Evolutionary conservation across 1,284 basidiomycete genomes (phyloP).

Genomic region (Cutaneotrichosporon sp.): DNA sequence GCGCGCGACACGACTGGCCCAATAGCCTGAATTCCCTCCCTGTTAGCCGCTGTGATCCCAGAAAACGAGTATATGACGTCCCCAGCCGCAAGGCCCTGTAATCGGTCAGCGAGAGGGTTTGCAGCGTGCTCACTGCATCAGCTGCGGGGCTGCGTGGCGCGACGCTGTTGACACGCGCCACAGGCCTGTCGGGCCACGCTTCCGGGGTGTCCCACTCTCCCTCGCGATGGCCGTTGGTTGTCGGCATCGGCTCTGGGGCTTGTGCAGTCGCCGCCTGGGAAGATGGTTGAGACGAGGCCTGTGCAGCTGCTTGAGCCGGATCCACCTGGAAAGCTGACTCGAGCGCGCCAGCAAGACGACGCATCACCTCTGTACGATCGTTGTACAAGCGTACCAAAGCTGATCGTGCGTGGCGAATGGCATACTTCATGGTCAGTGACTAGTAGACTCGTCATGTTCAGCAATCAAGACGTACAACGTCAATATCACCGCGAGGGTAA

Average conservation of each 20-base stretch:
- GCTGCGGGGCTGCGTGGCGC: conserved; percentile 71
- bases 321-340: conserved; percentile 53
- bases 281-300: too few species aligned
- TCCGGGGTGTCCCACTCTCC: conserved; percentile 4
- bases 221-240: conserved; percentile 9
- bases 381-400: conserved; percentile 57
- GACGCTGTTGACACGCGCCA: conserved; percentile 73
- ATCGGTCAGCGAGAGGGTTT: conserved; percentile 6
- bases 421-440: conserved; percentile 52
- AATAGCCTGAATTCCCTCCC: conserved; percentile 56
- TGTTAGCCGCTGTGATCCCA: conserved; percentile 51
- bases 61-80: conserved; percentile 73
- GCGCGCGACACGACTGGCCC: conserved; percentile 63
- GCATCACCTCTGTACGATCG: conserved; percentile 63
- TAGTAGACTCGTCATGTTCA: neutral
- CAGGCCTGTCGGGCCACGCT: conserved; percentile 42
- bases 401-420: conserved; percentile 62
- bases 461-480: conserved; percentile 52
- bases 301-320: neutral
- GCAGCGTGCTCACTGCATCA: conserved; percentile 64
- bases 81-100: conserved; percentile 62
- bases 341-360: conserved; percentile 62
- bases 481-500: conserved; percentile 68
- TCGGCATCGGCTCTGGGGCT: neutral
- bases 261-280: conserved; percentile 1